Evolutionary conservation across 2,329 filamentous ascomycete genomes (phyloP).

Genomic region (Colletotrichum aenigma): DNA sequence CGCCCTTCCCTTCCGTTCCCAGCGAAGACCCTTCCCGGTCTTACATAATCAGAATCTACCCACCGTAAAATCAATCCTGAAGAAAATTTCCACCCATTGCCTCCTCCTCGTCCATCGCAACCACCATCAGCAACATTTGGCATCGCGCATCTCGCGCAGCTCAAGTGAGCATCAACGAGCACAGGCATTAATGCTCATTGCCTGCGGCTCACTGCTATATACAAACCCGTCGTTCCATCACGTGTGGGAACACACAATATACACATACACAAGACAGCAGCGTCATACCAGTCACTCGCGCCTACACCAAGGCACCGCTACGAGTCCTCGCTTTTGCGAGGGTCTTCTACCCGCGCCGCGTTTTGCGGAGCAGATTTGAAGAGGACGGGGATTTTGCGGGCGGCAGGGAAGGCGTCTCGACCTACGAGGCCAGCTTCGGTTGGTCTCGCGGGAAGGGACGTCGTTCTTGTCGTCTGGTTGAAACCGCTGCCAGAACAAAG

Average conservation of each 20-base stretch:
- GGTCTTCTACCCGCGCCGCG: slow-evolving; percentile 21
- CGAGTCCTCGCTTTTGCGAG: slow-evolving; percentile 17
- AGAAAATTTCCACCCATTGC: not conserved
- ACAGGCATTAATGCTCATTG: not conserved
- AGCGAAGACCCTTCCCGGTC: not conserved
- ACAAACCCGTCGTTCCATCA: not conserved
- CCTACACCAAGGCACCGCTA: not conserved
- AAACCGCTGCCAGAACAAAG: slow-evolving; percentile 46
- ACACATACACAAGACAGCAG: slow-evolving; percentile 4
- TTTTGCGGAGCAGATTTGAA: slow-evolving; percentile 21
- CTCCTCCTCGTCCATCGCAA: not conserved
- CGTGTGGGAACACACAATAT: not conserved
- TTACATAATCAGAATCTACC: not conserved
- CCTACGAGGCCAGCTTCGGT: too few relatives aligned
- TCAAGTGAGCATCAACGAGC: not conserved
- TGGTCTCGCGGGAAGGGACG: too few relatives aligned
- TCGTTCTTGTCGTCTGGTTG: not conserved
- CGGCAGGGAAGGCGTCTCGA: too few relatives aligned
- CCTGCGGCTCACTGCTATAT: not conserved
- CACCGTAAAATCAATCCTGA: not conserved
- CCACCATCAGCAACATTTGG: not conserved
- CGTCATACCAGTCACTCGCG: slow-evolving; percentile 22
- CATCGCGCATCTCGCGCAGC: not conserved
- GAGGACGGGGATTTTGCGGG: slow-evolving; percentile 14
- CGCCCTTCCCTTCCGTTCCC: not conserved